Base-by-base conservation (phyloP, 208 protist species). In the Trypanosoma conorhini region DNA sequence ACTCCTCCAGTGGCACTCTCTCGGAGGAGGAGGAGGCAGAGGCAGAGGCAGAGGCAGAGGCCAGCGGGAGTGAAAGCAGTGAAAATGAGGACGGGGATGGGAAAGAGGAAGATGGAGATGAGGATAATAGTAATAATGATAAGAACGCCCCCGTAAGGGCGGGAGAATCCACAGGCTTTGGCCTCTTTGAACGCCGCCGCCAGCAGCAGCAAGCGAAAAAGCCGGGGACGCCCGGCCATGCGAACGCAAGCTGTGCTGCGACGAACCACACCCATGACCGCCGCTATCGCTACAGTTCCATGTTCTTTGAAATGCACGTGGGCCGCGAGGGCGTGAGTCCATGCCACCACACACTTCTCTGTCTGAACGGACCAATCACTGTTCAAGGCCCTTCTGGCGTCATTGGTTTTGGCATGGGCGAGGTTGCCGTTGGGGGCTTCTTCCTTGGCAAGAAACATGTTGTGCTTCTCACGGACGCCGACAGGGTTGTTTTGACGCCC, bases 331-430 rank as follows among this genome's bases (percentile, higher is more conserved):
- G 51, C 55, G 33, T 30, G 19, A 8, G 24, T 30, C 66, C 76
- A 17, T 91, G 86, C 61, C 85, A 92, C 64, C 89, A 92, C 84
- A 92, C 86, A 17, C 67, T 95, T 13, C 21, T 91, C 26, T 77
- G 80, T 24, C 70, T 91, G 48, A 76, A 68, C 8, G 77, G 74
- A 33, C 70, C 86, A 19, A 76, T 92, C 28, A 86, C 85, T 21
- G 81, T 95, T 42, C 83, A 92, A 54, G 89, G 89, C 19, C 89
- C 89, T 33, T 95, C 87, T 66, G 82, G 81, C 28, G 31, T 92
- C 13, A 76, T 92, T 31, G 89, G 89, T 19, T 79, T 92, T 59
- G 85, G 87, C 28, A 67, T 88, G 19, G 87, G 85, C 57, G 89
- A 95, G 73, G 74, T 81, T 13, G 28, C 76, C 31, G 76, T 95